Base-by-base conservation (phyloP, 805 yeast species). In the Candida arabinofermentans region DNA sequence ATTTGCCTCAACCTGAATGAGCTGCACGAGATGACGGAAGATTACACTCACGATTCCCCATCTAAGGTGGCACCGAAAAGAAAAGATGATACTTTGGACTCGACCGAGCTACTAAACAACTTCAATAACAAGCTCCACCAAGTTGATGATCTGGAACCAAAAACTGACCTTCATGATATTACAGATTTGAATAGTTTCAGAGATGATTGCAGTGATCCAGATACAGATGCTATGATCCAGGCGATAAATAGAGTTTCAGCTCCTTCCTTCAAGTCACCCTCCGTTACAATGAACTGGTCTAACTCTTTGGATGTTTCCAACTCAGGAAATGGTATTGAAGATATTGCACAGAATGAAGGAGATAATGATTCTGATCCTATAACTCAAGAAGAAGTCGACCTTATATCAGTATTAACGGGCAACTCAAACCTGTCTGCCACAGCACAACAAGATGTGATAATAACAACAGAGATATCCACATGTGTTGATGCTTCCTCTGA, bases 281-380 rank as follows among this genome's bases (percentile, higher is more conserved):
- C 65, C 2, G 61, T 62, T 14, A 60, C 66, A 2, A 56, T 64
- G 55, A 55, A 65, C 37, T 65, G 70, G 70, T 64, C 70, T 1
- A 50, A 54, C 31, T 61, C 66, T 6, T 47, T 57, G 27, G 61
- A 62, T 37, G 47, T 59, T 8, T 46, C 54, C n/a, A 33, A 38
- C 16, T 43, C 51, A 5, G 39, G 38, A 6, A 50, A 49, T 19
- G 43, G 45, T 9, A 49, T 51, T 23, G 47, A 41, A n/a, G 52
- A 46, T 32, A 34, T 39, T 7, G 44, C 40, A 17, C 51, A 48
- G 8, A 34, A 38, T 23, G 34, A 35, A 2, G 7, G 5, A 9
- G 16, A 14, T 7, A 24, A 14, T 22, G 33, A n/a, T n/a, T 39
- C 26, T 17, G 41, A 46, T 16, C 31, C 39, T 1, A 40, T 51